Evolutionary conservation across 2,329 filamentous ascomycete genomes (phyloP).

Genomic region (Alternaria consortialis): DNA sequence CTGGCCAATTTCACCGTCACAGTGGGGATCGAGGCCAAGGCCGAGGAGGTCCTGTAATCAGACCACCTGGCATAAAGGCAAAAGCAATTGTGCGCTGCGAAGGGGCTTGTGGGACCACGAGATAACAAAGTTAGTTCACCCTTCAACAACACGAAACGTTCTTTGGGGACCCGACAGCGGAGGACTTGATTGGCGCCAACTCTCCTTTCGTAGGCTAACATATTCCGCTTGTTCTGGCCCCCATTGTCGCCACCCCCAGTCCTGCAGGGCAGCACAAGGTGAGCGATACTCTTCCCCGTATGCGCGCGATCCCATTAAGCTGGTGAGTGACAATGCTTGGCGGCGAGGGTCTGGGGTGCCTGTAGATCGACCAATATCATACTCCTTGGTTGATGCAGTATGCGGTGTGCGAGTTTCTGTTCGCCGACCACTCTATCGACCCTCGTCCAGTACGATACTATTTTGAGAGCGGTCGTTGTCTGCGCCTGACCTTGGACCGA

Average conservation of each 20-base stretch:
- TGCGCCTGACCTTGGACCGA: constrained; percentile 9
- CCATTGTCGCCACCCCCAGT: constrained; percentile 33
- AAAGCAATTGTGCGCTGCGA: constrained; percentile 16
- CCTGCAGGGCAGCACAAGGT: constrained; percentile 11
- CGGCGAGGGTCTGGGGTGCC: constrained; percentile 5
- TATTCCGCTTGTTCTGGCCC: constrained; percentile 26
- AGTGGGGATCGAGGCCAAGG: background rate
- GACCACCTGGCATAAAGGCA: constrained; percentile 3
- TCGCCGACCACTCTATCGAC: constrained; percentile 17
- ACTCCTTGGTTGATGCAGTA: constrained; percentile 2
- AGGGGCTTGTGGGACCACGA: constrained; percentile 1
- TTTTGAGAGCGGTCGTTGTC: constrained; percentile 14
- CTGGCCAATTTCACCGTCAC: constrained; percentile 2
- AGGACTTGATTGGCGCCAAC: constrained; percentile 5
- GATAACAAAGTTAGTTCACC: constrained; percentile 4
- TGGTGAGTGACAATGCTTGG: constrained; percentile 14
- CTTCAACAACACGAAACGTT: constrained; percentile 4
- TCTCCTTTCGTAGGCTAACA: background rate
- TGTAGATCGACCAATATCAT: constrained; percentile 5
- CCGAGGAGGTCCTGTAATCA: constrained; percentile 2
- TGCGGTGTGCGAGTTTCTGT: constrained; percentile 8
- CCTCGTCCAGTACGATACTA: constrained; percentile 10
- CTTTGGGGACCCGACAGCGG: constrained; percentile 5
- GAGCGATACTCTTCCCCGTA: constrained; percentile 4
- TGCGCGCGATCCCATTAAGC: constrained; percentile 14